Evolutionary conservation across 495 filamentous ascomycete genomes (phyloP).

Genomic region (Aspergillus haitiensis): DNA sequence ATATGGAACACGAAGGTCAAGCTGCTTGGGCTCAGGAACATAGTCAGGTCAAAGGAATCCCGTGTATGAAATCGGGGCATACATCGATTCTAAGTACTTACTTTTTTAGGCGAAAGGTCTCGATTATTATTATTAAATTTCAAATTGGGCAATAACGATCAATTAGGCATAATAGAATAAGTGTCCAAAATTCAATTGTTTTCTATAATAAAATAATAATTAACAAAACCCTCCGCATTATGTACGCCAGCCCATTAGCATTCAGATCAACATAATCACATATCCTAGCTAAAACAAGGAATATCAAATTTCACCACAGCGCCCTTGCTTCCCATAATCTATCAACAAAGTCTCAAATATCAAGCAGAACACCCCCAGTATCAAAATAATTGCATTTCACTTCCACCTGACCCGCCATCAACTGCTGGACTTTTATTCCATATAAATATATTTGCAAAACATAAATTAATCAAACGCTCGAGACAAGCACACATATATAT

Average conservation of each 20-base stretch:
- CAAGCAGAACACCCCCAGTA: constrained; percentile 3
- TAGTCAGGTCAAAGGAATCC: too few species aligned
- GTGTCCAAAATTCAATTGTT: neutral
- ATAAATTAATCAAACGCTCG: constrained; percentile 5
- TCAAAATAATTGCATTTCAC: constrained; percentile 2
- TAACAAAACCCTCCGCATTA: neutral
- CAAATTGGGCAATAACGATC: too few species aligned
- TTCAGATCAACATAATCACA: neutral
- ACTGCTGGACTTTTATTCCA: constrained; percentile 6
- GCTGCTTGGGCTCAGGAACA: too few species aligned
- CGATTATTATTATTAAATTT: neutral
- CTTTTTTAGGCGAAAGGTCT: too few species aligned
- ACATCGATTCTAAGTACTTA: too few species aligned
- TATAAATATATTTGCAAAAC: constrained; percentile 11
- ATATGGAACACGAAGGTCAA: too few species aligned
- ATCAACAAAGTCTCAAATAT: constrained; percentile 14
- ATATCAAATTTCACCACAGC: constrained; percentile 19
- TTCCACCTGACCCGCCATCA: constrained; percentile 13
- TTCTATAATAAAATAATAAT: neutral
- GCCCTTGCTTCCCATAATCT: constrained; percentile 23
- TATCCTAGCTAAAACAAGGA: constrained; percentile 5
- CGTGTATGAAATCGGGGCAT: too few species aligned
- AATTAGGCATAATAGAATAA: neutral
- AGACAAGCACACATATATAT: constrained; percentile 18
- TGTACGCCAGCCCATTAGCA: constrained; percentile 4